These are phyloP conservation scores for Tolypocladium endophyticum DNA, from an alignment of 2,329 filamentous ascomycete genomes.

Conservation along the genomic window DNA sequence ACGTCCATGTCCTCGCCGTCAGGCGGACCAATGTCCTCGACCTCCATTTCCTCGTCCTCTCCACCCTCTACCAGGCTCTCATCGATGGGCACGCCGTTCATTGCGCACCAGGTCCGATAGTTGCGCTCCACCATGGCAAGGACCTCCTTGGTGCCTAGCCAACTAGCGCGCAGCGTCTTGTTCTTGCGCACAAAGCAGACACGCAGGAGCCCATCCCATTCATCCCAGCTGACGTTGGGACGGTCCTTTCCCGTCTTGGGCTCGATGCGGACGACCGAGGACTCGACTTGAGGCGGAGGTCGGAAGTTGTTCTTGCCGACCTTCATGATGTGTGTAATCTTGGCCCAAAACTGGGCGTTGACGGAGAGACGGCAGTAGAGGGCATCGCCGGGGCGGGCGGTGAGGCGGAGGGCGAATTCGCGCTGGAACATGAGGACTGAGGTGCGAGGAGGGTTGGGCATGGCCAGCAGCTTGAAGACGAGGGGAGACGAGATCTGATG, in stretches of 20 bases:
- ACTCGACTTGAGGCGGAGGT: constrained; percentile 87
- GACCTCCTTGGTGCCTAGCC: constrained; percentile 70
- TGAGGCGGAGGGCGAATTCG: constrained; percentile 84
- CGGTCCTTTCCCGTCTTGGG: constrained; percentile 68
- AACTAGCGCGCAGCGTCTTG: constrained; percentile 74
- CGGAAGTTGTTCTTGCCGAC: constrained; percentile 96
- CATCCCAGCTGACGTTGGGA: constrained; percentile 83
- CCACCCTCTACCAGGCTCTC: constrained; percentile 45
- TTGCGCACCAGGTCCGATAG: constrained; percentile 81
- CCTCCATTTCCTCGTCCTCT: constrained; percentile 28
- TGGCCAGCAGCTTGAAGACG: constrained; percentile 79
- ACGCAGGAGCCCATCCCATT: constrained; percentile 83
- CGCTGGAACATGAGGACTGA: constrained; percentile 95
- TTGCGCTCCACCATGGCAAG: constrained; percentile 76
- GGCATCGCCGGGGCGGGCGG: constrained; percentile 77
- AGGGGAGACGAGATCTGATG: constrained; percentile 75
- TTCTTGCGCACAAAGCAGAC: constrained; percentile 72
- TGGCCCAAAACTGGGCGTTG: constrained; percentile 82
- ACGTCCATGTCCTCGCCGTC: constrained; percentile 40
- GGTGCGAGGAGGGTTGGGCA: constrained; percentile 69
- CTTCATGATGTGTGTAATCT: constrained; percentile 68
- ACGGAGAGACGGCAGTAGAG: constrained; percentile 86
- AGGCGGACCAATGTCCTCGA: constrained; percentile 27
- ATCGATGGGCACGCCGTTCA: constrained; percentile 71
- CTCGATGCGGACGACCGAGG: constrained; percentile 79